Evolutionary conservation across 257 asterid species (phyloP).

Genomic region (Solanum pinnatisectum): DNA sequence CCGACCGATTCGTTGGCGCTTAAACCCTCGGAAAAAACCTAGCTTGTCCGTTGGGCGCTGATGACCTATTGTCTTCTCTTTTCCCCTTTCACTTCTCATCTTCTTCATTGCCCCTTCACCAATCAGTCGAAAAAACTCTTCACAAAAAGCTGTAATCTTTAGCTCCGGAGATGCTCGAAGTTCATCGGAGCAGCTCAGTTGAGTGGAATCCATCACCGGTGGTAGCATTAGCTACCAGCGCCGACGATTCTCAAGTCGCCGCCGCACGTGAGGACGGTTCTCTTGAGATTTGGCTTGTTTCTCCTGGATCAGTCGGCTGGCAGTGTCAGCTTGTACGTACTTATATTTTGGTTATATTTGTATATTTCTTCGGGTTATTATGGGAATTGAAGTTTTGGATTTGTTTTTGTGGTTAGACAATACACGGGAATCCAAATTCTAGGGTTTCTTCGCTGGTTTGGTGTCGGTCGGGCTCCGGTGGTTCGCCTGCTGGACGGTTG

Average conservation of each 20-base stretch:
- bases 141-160: background rate
- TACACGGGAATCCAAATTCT: slow-evolving; percentile 78
- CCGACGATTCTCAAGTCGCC: slow-evolving; percentile 85
- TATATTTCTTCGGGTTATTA: background rate
- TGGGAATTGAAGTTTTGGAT: background rate
- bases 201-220: slow-evolving; percentile 90
- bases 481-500: slow-evolving; percentile 43
- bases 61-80: background rate
- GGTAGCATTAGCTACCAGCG: slow-evolving; percentile 86
- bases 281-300: slow-evolving; percentile 94
- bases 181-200: slow-evolving; percentile 49
- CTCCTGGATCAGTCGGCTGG: slow-evolving; percentile 99
- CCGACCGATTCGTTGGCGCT: background rate
- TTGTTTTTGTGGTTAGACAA: slow-evolving; percentile 38
- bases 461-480: slow-evolving; percentile 63
- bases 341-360: background rate
- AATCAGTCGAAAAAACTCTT: background rate
- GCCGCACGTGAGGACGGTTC: slow-evolving; percentile 92
- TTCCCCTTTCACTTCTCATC: background rate
- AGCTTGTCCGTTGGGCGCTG: background rate
- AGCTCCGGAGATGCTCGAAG: slow-evolving; percentile 30
- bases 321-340: slow-evolving; percentile 84
- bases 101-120: background rate
- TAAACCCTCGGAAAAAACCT: slow-evolving; percentile 11
- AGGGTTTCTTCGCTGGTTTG: slow-evolving; percentile 84